Percentiles rank a stretch among this genome's conserved stretches.
Conservation (phyloP, 768 basidiomycete species). For the Lepiota brunneoincarnata region DNA sequence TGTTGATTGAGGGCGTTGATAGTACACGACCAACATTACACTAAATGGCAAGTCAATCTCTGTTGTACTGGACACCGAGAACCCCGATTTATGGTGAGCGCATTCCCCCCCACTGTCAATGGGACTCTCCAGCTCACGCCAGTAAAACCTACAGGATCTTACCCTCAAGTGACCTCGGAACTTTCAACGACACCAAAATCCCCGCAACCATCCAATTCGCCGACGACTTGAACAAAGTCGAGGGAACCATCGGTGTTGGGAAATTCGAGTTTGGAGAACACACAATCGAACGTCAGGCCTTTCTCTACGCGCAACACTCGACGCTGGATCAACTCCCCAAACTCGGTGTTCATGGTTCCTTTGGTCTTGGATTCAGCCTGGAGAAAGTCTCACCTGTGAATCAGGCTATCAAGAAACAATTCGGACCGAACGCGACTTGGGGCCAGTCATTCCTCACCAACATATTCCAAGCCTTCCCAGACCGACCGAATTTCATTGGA, state of each 20-base stretch:
- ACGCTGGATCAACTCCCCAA: constrained; percentile 14
- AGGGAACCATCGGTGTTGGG: constrained; percentile 30
- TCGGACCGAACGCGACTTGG: constrained; percentile 27
- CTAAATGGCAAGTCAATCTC: constrained; percentile 27
- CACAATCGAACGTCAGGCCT: constrained; percentile 27
- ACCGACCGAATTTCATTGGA: constrained; percentile 36
- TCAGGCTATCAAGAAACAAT: constrained; percentile 17
- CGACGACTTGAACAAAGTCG: constrained; percentile 31
- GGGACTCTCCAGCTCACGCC: background rate
- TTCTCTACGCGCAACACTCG: constrained; percentile 24
- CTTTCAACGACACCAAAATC: constrained; percentile 30
- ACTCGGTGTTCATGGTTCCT: constrained; percentile 29
- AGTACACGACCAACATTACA: constrained; percentile 32
- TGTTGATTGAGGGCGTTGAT: background rate
- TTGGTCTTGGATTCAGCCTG: constrained; percentile 33
- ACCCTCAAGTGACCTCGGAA: constrained; percentile 29
- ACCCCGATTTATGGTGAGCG: constrained; percentile 34
- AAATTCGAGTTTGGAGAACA: constrained; percentile 30
- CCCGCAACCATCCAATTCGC: constrained; percentile 28
- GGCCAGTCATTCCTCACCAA: constrained; percentile 36
- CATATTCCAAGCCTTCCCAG: constrained; percentile 33
- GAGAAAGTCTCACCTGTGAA: constrained; percentile 28
- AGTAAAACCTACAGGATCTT: constrained; percentile 25
- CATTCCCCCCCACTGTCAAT: background rate
- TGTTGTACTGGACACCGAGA: constrained; percentile 37